Percentiles rank a stretch among this genome's conserved stretches.
These are phyloP conservation scores for Suillus spraguei DNA, from an alignment of 768 basidiomycete genomes.

Conservation along the genomic window DNA sequence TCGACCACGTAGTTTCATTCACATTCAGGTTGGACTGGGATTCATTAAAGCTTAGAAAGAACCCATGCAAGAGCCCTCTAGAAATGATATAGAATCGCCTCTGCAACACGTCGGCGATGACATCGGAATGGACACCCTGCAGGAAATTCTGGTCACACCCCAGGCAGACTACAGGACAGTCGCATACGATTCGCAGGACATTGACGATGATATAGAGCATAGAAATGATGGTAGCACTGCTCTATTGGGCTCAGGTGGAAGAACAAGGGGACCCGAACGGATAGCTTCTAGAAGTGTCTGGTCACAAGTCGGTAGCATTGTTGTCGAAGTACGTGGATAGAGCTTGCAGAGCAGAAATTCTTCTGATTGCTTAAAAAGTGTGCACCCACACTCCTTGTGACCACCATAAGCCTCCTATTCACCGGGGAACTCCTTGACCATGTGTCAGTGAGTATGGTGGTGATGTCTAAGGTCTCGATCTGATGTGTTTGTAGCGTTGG, in stretches of 20 bases:
- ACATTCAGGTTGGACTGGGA: not conserved
- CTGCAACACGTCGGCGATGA: conserved; percentile 2
- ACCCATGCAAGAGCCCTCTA: not conserved
- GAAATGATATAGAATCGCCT: not conserved
- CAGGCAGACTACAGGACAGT: conserved; percentile 17
- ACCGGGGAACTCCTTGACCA: conserved; percentile 90
- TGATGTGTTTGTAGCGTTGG: conserved; percentile 61
- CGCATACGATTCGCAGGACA: conserved; percentile 36
- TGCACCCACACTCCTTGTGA: conserved; percentile 83
- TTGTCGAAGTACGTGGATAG: conserved; percentile 61
- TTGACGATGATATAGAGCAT: conserved; percentile 33
- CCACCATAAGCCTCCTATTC: conserved; percentile 81
- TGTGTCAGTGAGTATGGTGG: conserved; percentile 63
- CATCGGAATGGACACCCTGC: conserved; percentile 39
- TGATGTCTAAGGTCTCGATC: conserved; percentile 9
- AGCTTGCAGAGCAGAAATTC: not conserved
- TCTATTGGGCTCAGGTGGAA: conserved; percentile 41
- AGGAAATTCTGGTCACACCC: conserved; percentile 28
- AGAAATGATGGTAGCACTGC: conserved; percentile 46
- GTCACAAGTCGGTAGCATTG: conserved; percentile 61
- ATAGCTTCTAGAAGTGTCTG: conserved; percentile 37
- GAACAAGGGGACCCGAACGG: conserved; percentile 30
- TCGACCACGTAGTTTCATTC: not conserved
- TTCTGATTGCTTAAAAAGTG: conserved; percentile 51
- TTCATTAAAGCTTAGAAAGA: not conserved